Base-by-base conservation (phyloP, 2,329 filamentous ascomycete species). In the Fusarium sp. region DNA sequence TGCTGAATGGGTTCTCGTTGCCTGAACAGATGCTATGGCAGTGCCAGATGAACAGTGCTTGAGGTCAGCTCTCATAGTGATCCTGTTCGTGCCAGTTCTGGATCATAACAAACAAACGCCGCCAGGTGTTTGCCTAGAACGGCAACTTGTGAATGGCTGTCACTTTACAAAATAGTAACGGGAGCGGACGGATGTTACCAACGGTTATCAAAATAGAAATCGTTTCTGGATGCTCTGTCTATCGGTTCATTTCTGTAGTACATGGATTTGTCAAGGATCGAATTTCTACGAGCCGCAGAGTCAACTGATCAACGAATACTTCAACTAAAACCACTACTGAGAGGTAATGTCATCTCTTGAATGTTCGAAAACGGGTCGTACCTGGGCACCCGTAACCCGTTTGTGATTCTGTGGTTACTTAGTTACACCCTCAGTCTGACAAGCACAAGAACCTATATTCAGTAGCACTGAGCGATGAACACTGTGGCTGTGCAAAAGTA, bases 401-500 rank as follows among this genome's bases (percentile, higher is more conserved):
- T 40, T 52, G 22, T 40, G 10, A 25, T n/a, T 11, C 18, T 25
- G 6, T 10, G 5, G 11, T 11, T 12, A 16, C 18, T 12, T 8
- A 25, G 32, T 52, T 52, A 52, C 49, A 52, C 38, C 32, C 49
- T 20, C 9, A 3, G 49, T 40, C n/a, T 27, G 14, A 52, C 32
- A 40, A 52, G 32, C 18, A 52, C 49, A 40, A 14, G 2, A 16
- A 3, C 6, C 18, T 18, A 16, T 12, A 20, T 52, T 3, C 15
- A 27, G 49, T 2, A 52, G 16, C 18, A 27, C 6, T 8, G 14
- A 40, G 32, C 18, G 32, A 40, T 7, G 12, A 20, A 9, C 14
- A 10, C 3, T 15, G 6, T 32, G 16, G 11, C 22, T 34, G 47
- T 16, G 11, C 4, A 38, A 11, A 18, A 15, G 9, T 8, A 10